A percentile compares a stretch with the other conserved stretches of the same genome.
Conservation (phyloP, 2,329 filamentous ascomycete species). For the Chrysoporthe austroafricana region DNA sequence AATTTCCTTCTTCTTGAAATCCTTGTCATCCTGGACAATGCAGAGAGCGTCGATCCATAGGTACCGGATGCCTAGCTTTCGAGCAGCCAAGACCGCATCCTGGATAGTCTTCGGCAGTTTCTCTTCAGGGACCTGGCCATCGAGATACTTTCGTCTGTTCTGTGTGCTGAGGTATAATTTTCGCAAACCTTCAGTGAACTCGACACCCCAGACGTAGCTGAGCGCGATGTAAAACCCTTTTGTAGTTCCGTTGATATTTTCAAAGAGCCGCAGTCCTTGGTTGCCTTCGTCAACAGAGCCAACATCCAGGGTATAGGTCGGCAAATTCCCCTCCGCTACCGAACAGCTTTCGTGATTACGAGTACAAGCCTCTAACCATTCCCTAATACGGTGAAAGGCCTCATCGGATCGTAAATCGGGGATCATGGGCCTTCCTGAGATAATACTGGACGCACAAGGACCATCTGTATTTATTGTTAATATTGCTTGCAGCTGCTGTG, state of each 20-base stretch:
- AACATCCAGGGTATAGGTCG: neutral
- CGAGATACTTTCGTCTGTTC: neutral
- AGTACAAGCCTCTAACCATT: neutral
- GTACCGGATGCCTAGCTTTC: conserved; percentile 7
- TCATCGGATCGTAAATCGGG: neutral
- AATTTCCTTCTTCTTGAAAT: neutral
- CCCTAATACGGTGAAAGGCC: neutral
- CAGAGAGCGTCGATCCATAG: conserved; percentile 18
- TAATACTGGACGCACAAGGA: neutral
- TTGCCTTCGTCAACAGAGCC: neutral
- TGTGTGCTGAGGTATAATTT: neutral
- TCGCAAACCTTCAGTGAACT: neutral
- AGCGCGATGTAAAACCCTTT: neutral
- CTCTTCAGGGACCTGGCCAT: neutral
- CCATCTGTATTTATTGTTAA: neutral
- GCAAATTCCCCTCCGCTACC: neutral
- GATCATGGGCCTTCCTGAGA: neutral
- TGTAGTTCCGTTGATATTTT: neutral
- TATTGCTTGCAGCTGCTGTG: neutral
- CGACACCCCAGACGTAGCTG: neutral
- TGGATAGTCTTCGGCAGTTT: conserved; percentile 3
- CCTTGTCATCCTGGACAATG: conserved; percentile 16
- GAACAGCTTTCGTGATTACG: neutral
- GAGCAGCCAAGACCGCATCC: neutral
- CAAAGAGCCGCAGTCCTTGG: neutral